Conservation (phyloP, 148 eudicot species). For the Camellia sinensis region DNA sequence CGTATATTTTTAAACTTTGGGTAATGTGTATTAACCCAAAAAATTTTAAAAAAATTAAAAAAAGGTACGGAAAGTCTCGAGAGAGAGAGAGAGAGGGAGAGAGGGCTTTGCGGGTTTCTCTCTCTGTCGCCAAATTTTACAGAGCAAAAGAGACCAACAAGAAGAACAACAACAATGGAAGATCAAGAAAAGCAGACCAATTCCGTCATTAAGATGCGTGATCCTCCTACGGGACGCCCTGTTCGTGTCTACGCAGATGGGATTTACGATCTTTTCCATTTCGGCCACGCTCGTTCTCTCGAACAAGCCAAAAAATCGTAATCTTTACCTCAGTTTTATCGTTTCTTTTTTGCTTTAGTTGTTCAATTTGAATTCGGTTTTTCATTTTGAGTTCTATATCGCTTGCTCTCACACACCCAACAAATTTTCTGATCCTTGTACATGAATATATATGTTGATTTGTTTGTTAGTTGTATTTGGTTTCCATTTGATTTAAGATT, state of each 20-base stretch:
- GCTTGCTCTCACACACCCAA: not conserved
- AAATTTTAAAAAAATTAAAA: too few relatives aligned
- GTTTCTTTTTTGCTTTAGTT: not conserved
- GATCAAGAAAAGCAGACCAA: not conserved
- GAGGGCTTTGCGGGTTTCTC: not conserved
- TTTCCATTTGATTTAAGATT: not conserved
- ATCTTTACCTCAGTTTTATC: not conserved
- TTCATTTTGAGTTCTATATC: not conserved
- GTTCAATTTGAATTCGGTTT: not conserved
- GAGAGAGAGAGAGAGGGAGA: not conserved
- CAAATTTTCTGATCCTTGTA: not conserved
- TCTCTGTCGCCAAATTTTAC: not conserved
- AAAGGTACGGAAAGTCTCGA: too few relatives aligned
- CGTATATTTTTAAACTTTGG: too few relatives aligned
- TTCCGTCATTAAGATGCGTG: slow-evolving; percentile 13
- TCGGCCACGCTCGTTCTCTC: slow-evolving; percentile 87
- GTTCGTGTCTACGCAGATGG: slow-evolving; percentile 90
- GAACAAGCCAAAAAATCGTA: slow-evolving; percentile 84
- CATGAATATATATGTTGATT: not conserved
- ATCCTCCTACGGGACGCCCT: slow-evolving; percentile 59
- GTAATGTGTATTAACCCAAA: too few relatives aligned
- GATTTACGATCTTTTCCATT: slow-evolving; percentile 87
- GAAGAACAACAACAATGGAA: slow-evolving; percentile 2
- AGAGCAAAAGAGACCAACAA: not conserved
- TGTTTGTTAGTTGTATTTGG: not conserved